Percentiles rank a stretch among this genome's conserved stretches.
phyloP scores from a whole-genome alignment of 441 rosid genomes.

The Capsella rubella region DNA sequence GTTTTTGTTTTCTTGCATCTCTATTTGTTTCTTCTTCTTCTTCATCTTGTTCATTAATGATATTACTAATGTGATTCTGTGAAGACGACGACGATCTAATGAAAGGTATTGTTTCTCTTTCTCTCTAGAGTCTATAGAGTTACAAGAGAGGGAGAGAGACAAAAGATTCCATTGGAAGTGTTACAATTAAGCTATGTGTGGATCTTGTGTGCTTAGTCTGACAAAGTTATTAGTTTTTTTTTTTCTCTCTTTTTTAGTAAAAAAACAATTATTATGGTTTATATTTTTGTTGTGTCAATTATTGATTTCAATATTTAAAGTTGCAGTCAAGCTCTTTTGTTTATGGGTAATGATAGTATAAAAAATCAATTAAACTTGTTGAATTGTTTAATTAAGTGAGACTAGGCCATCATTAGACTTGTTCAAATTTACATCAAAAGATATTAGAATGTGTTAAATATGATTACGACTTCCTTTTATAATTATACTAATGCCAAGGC shows the following conservation, averaged over 20 bases:
- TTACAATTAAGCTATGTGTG: constrained; percentile 48
- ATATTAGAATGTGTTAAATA: constrained; percentile 28
- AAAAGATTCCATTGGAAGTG: constrained; percentile 56
- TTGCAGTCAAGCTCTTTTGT: constrained; percentile 15
- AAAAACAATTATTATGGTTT: neutral
- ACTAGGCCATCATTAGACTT: constrained; percentile 28
- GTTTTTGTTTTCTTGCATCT: constrained; percentile 29
- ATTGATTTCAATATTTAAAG: neutral
- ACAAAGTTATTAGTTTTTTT: constrained; percentile 37
- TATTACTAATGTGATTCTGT: neutral
- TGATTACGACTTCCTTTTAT: constrained; percentile 29
- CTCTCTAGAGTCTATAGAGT: constrained; percentile 16
- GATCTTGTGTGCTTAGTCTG: constrained; percentile 56
- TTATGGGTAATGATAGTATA: neutral
- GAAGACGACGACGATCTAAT: constrained; percentile 13
- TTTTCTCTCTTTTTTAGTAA: neutral
- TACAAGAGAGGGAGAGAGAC: constrained; percentile 38
- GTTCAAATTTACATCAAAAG: constrained; percentile 21
- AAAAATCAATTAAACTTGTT: neutral
- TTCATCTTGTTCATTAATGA: constrained; percentile 17
- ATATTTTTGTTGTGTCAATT: neutral
- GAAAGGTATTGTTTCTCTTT: constrained; percentile 31
- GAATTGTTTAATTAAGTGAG: constrained; percentile 24
- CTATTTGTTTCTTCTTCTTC: constrained; percentile 1
- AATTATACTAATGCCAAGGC: neutral